These are phyloP conservation scores for Groenewaldozyma tartarivorans DNA, from an alignment of 805 yeast species.

Conservation along the genomic window DNA sequence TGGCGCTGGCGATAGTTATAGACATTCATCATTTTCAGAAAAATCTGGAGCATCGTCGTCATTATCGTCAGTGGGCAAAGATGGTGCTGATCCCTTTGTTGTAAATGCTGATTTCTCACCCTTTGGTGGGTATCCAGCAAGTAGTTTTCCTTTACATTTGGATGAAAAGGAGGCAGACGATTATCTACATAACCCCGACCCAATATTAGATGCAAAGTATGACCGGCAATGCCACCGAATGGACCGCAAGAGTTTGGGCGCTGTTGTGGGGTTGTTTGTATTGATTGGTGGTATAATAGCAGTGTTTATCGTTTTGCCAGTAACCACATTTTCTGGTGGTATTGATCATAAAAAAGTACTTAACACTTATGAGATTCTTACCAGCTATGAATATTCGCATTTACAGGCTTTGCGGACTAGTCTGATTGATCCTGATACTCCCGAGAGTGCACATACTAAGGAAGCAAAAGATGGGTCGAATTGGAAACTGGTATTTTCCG, in stretches of 20 bases:
- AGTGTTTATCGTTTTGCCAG: conserved; percentile 76
- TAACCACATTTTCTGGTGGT: conserved; percentile 71
- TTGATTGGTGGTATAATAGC: conserved; percentile 52
- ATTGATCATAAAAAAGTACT: conserved; percentile 17
- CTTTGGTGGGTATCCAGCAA: conserved; percentile 94
- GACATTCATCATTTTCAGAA: conserved; percentile 17
- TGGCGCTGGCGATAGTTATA: conserved; percentile 1
- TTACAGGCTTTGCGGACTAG: conserved; percentile 49
- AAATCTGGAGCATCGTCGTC: conserved; percentile 15
- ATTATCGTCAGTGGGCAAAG: conserved; percentile 10
- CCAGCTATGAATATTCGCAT: conserved; percentile 48
- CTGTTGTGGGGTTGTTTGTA: conserved; percentile 33
- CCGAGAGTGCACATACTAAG: conserved; percentile 39
- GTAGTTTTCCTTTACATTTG: conserved; percentile 79
- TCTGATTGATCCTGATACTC: conserved; percentile 70
- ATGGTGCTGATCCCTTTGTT: conserved; percentile 21
- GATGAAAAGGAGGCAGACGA: conserved; percentile 96
- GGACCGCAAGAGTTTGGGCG: conserved; percentile 29
- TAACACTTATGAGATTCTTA: conserved; percentile 31
- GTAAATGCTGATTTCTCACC: conserved; percentile 44
- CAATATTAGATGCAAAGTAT: conserved; percentile 79
- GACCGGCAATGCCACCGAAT: conserved; percentile 35
- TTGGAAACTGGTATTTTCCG: conserved; percentile 79
- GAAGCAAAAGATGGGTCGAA: conserved; percentile 48
- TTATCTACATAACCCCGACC: conserved; percentile 92